phyloP scores from a whole-genome alignment of 108 stramenopile genomes.

The Cyclostephanos tholiformis region DNA sequence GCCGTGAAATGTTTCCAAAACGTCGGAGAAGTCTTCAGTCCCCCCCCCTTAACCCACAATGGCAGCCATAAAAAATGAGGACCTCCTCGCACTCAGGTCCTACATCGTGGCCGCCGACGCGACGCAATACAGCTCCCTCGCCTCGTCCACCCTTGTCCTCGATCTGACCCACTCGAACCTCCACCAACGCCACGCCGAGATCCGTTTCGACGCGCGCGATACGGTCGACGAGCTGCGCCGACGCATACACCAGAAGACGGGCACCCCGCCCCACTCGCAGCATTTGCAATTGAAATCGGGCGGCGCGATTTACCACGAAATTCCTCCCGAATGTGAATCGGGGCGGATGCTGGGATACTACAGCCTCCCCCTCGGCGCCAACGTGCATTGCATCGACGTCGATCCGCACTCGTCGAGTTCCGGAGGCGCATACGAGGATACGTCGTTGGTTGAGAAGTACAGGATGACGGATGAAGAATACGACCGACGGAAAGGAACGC shows the following conservation, averaged over 20 bases:
- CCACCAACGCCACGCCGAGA: conserved; percentile 89
- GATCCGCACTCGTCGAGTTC: conserved; percentile 87
- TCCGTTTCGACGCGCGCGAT: conserved; percentile 91
- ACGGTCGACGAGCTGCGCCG: conserved; percentile 72
- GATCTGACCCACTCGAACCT: conserved; percentile 96
- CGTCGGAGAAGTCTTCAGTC: no score
- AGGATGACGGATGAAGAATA: conserved; percentile 94
- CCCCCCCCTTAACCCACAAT: no score
- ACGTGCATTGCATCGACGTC: conserved; percentile 88
- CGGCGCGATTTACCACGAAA: conserved; percentile 59
- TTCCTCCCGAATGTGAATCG: conserved; percentile 61
- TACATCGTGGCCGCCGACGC: conserved; percentile 73
- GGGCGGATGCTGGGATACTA: conserved; percentile 91
- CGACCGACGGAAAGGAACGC: conserved; percentile 87
- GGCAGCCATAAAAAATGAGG: conserved; percentile 56
- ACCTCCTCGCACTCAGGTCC: conserved; percentile 69
- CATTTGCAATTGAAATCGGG: conserved; percentile 75
- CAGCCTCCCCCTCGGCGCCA: conserved; percentile 74
- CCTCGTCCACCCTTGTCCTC: conserved; percentile 59
- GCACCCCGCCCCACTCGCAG: conserved; percentile 89
- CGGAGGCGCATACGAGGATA: conserved; percentile 91
- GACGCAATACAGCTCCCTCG: conserved; percentile 59
- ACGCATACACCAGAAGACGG: conserved; percentile 91
- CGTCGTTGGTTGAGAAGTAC: conserved; percentile 89
- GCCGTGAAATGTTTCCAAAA: no score